These are phyloP conservation scores for Asclepias syriaca DNA, from an alignment of 257 asterid species.

Conservation along the genomic window DNA sequence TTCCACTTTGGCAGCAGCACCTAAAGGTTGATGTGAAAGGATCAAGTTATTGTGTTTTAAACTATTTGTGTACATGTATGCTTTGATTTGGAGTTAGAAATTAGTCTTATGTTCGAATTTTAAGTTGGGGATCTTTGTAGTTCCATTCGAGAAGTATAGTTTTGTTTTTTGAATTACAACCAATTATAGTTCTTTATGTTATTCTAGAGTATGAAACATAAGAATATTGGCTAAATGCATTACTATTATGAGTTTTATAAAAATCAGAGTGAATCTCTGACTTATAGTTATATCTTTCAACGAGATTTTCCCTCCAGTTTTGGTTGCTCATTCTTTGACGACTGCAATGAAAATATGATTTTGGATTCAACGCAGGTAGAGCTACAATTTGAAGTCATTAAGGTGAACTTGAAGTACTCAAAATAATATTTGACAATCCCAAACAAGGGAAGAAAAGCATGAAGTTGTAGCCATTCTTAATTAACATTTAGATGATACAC, in stretches of 20 bases:
- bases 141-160: neutral
- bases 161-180: neutral
- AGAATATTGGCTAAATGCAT: neutral
- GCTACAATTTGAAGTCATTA: neutral
- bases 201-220: neutral
- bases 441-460: neutral
- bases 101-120: neutral
- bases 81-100: neutral
- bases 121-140: neutral
- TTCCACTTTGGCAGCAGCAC: neutral
- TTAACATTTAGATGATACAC: neutral
- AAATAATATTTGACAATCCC: neutral
- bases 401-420: neutral
- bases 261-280: neutral
- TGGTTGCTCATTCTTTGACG: neutral
- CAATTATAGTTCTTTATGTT: neutral
- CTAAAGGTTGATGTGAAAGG: neutral
- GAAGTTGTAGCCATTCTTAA: neutral
- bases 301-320: neutral
- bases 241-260: neutral
- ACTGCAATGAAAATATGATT: neutral
- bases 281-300: neutral
- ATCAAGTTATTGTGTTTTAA: too few species aligned
- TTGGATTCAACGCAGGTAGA: neutral
- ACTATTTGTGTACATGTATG: neutral